Evolutionary conservation across 139 green algal species (phyloP).

Genomic region (Microglena sp.): DNA sequence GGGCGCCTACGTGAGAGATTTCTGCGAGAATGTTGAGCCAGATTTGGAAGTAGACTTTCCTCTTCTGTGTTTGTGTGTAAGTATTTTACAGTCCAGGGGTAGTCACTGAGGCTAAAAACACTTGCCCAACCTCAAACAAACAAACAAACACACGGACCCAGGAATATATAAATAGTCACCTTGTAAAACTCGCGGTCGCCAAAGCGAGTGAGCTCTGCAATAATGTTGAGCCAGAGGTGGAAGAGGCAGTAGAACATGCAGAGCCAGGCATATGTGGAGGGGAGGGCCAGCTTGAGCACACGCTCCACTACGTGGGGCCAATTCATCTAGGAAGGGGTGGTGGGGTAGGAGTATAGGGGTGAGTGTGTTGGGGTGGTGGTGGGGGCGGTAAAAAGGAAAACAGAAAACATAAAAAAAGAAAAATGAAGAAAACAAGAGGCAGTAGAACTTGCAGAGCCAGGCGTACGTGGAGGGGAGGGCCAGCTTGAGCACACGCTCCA

Average conservation of each 20-base stretch:
- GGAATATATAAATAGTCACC: constrained; percentile 13
- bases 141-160: constrained; percentile 1
- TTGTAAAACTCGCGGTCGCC: constrained; percentile 93
- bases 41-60: no score
- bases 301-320: constrained; percentile 65
- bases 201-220: constrained; percentile 80
- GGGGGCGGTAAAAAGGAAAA: no score
- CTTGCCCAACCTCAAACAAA: neutral
- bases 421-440: no score
- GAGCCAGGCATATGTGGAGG: constrained; percentile 81
- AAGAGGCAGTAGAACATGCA: constrained; percentile 81
- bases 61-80: no score
- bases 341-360: neutral
- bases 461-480: constrained; percentile 83
- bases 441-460: constrained; percentile 77
- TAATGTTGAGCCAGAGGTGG: constrained; percentile 83
- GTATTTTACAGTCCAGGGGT: no score
- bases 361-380: neutral
- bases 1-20: neutral
- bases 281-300: constrained; percentile 84
- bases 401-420: no score
- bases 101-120: neutral
- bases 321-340: constrained; percentile 36
- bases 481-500: constrained; percentile 87
- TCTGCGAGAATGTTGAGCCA: neutral